Conservation (phyloP, 768 basidiomycete genomes). For the Tulasnella sp. region DNA sequence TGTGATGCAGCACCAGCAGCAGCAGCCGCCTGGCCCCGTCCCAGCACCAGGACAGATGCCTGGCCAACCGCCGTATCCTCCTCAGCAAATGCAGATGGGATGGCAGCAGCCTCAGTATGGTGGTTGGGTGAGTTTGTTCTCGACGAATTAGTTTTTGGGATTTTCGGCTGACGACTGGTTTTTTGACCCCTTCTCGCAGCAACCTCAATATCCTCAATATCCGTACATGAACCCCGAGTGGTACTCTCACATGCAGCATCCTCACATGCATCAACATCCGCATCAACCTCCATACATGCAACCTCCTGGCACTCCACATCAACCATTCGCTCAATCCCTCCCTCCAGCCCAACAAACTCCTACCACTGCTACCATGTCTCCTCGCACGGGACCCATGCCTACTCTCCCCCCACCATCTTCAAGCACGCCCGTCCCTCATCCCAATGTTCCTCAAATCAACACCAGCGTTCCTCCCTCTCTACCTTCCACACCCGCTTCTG, state of each 20-base stretch:
- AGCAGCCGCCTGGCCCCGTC: neutral
- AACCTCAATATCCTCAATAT: neutral
- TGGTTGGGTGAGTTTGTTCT: neutral
- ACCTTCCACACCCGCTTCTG: neutral
- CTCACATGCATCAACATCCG: constrained; percentile 40
- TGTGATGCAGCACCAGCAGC: neutral
- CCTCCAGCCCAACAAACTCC: constrained; percentile 34
- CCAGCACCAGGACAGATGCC: neutral
- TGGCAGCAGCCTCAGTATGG: neutral
- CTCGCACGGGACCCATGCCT: constrained; percentile 66
- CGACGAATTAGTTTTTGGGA: neutral
- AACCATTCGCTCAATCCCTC: constrained; percentile 41
- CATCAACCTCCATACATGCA: constrained; percentile 47
- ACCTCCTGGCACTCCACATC: constrained; percentile 45
- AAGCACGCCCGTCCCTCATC: constrained; percentile 21
- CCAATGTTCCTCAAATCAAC: neutral
- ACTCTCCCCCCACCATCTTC: constrained; percentile 39
- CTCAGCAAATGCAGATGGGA: neutral
- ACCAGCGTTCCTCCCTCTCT: neutral
- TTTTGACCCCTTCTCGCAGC: neutral
- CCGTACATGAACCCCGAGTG: neutral
- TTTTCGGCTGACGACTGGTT: neutral
- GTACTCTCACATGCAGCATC: constrained; percentile 42
- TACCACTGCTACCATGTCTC: constrained; percentile 52
- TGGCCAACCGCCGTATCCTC: neutral